Base-by-base conservation (phyloP, 805 yeast genomes). In the Teunomyces atbi region DNA sequence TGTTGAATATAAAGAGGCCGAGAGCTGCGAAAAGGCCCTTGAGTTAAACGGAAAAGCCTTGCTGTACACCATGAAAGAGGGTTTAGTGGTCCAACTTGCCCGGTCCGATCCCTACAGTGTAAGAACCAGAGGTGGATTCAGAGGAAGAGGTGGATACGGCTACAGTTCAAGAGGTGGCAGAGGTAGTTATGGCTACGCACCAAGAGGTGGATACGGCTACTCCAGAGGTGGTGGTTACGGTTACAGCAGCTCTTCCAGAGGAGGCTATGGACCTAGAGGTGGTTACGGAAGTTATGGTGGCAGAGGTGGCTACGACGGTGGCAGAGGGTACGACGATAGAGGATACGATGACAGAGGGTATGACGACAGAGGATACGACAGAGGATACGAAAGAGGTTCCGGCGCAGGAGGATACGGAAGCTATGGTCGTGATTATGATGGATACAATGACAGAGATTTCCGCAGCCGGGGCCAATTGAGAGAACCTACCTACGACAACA, bases 21-120 rank as follows among this genome's bases (percentile, higher is more conserved):
- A 75, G 51, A 82, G 77, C 57, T 80, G 83, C 51, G 80, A 79
- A 52, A 69, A 69, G 30, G 84, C 85, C 7, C 55, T 82, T 13
- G 73, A 68, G 34, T 58, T 77, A 41, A 68, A 74, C 50, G 76
- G 74, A n/a, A 69, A 74, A 50, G 68, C 71, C 13, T 60, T 77
- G 30, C 71, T 76, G 1, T 64, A 69, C 36, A 66, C 79, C 47
- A 55, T 61, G 37, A 62, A 63, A 18, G 71, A 64, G 20, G 76
- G 75, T 3, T 64, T 81, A 49, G 70, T 65, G 19, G 81, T 81
- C 23, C 81, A 80, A 61, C 65, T 76, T 64, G 85, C 85, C 6
- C 74, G 76, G 55, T 76, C 81, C 12, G 78, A 78, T 50, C 83
- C 84, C 5, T 74, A 66, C 49, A 62, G 71, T 10, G 52, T 62